Percentiles rank a stretch among this genome's conserved stretches.
phyloP scores from a whole-genome alignment of 192 early-diverging fungal species.

The Entomortierella chlamydospora region DNA sequence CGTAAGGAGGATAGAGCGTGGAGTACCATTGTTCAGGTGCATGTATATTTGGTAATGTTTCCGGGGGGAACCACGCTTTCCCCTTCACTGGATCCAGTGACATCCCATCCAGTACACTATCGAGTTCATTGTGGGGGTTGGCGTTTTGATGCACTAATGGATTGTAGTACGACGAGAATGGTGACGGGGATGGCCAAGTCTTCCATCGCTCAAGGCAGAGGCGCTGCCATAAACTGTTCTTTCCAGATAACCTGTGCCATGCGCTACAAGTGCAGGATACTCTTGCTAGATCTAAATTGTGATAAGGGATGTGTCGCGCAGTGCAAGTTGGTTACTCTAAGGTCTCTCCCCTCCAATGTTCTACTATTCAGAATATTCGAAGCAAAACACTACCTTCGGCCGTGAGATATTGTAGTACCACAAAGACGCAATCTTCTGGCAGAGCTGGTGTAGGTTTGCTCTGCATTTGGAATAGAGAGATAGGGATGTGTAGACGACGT shows the following conservation, averaged over 20 bases:
- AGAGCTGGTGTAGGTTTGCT: slow-evolving; percentile 1
- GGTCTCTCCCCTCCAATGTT: background rate
- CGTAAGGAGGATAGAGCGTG: slow-evolving; percentile 21
- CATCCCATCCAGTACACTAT: slow-evolving; percentile 11
- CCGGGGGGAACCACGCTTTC: background rate
- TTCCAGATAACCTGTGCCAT: slow-evolving; percentile 31
- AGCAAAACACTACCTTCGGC: slow-evolving; percentile 14
- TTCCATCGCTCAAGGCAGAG: slow-evolving; percentile 41
- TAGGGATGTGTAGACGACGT: background rate
- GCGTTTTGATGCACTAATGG: background rate
- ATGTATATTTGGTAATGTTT: slow-evolving; percentile 20
- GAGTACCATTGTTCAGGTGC: slow-evolving; percentile 36
- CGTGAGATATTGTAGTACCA: slow-evolving; percentile 33
- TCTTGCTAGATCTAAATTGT: slow-evolving; percentile 27
- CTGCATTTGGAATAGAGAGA: slow-evolving; percentile 3
- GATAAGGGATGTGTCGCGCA: background rate
- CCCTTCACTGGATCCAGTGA: background rate
- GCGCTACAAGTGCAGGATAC: slow-evolving; percentile 21
- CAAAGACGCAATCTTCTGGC: slow-evolving; percentile 47
- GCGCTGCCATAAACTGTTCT: slow-evolving; percentile 41
- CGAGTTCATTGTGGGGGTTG: background rate
- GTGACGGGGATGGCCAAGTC: slow-evolving; percentile 36
- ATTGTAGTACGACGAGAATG: slow-evolving; percentile 24
- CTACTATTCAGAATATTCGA: background rate
- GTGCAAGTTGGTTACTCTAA: background rate